Conservation (phyloP, 2,329 filamentous ascomycete species). For the Hirsutella thompsonii region DNA sequence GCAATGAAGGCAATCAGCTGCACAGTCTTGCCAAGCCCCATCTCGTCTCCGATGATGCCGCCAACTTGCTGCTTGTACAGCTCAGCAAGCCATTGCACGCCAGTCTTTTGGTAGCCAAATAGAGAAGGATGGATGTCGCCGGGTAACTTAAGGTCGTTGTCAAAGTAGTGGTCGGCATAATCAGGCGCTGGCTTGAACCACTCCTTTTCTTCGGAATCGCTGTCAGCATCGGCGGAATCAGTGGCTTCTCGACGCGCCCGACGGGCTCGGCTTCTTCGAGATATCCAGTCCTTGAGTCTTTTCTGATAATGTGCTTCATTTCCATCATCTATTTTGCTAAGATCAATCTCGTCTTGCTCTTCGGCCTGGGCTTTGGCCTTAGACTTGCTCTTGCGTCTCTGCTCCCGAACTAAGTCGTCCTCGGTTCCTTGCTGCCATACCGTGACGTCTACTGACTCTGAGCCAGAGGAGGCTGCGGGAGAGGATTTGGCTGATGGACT, state of each 20-base stretch:
- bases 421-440: conserved; percentile 26
- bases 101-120: conserved; percentile 95
- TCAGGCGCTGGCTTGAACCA: conserved; percentile 84
- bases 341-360: conserved; percentile 30
- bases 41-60: conserved; percentile 93
- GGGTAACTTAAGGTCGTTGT: conserved; percentile 66
- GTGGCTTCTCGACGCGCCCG: conserved; percentile 24
- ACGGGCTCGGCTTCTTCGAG: conserved; percentile 28
- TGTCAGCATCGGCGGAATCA: conserved; percentile 20
- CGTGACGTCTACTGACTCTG: conserved; percentile 20
- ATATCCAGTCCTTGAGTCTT: conserved; percentile 64
- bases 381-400: conserved; percentile 28
- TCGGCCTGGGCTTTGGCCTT: conserved; percentile 22
- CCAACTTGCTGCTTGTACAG: conserved; percentile 81
- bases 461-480: conserved; percentile 17
- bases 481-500: conserved; percentile 35
- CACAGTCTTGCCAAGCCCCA: conserved; percentile 93
- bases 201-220: conserved; percentile 40
- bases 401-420: conserved; percentile 23
- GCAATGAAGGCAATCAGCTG: conserved; percentile 68
- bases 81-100: conserved; percentile 92
- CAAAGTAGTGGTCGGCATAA: conserved; percentile 60
- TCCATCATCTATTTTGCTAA: conserved; percentile 68
- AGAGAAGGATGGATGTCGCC: conserved; percentile 87
- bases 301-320: conserved; percentile 70